Evolutionary conservation across 768 basidiomycete species (phyloP), one percentile per base, ranked within the genome.

Genomic region (Lactarius pseudohatsudake): DNA sequence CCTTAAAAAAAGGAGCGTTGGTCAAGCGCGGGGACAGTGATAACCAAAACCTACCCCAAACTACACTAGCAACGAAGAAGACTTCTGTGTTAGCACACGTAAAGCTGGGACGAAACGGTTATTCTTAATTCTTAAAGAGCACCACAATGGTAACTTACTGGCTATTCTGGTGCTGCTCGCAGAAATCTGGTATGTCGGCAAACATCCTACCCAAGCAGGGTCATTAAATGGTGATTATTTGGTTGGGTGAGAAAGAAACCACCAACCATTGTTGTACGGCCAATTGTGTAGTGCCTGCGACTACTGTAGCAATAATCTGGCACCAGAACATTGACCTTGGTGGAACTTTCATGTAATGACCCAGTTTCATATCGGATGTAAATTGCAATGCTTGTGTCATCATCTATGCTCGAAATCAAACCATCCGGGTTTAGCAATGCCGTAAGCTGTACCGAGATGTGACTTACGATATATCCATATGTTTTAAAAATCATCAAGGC

Each of bases 401-500:
- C 72, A 69, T 66, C 69, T 68, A 38, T 22, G 13, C 50, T 53
- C 50, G 11, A 2, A 26, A n/a, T 22, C 57, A 57, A 57, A 30
- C 32, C 16, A 40, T 22, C 56, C 3, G 13, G 32, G 26, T 53
- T 65, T 40, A 57, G 50, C 38, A n/a, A 22, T 10, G 16, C n/a
- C 4, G 22, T 11, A 18, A 32, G 22, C 9, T 50, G 43, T 40
- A 26, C n/a, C 30, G 22, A 34, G 5, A 57, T 7, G 38, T n/a
- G 5, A 22, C 50, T 54, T 53, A 69, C 67, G 55, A 66, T 70
- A 53, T 69, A 71, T 53, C 67, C 67, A 50, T 66, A 71, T 78
- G 87, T 88, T 65, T 71, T 92, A 80, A 86, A 89, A 82, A 90
- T 84, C 88, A 90, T 88, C 84, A 89, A 86, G 1, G 89, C 89